These are phyloP conservation scores for Talaromyces sp. DNA, from an alignment of 2,329 filamentous ascomycete genomes.

Conservation along the genomic window DNA sequence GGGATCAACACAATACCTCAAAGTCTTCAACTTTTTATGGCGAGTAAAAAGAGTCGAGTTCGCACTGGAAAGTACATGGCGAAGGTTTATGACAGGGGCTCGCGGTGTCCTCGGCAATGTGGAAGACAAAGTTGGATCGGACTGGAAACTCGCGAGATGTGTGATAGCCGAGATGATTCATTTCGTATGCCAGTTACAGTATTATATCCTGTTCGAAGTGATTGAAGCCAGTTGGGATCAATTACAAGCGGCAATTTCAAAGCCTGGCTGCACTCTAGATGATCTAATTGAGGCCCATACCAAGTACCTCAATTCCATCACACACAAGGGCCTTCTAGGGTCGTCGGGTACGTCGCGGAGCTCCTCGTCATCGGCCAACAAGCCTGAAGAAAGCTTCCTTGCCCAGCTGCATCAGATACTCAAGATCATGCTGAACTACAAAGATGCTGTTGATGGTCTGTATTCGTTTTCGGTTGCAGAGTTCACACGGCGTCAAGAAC, in stretches of 20 bases:
- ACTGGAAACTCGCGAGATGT: conserved; percentile 89
- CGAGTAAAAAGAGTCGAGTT: conserved; percentile 97
- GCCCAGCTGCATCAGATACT: conserved; percentile 88
- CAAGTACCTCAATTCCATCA: conserved; percentile 87
- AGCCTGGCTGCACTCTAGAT: conserved; percentile 86
- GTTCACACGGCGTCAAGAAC: conserved; percentile 86
- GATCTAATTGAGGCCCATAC: conserved; percentile 91
- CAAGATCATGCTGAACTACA: conserved; percentile 89
- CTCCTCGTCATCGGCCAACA: conserved; percentile 45
- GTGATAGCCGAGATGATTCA: conserved; percentile 97
- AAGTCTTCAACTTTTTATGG: conserved; percentile 99
- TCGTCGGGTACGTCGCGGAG: conserved; percentile 39
- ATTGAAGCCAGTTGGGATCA: conserved; percentile 96
- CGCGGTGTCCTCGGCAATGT: conserved; percentile 81
- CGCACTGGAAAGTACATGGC: conserved; percentile 84
- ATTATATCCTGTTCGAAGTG: conserved; percentile 98
- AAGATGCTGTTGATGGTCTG: conserved; percentile 86
- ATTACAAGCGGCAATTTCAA: conserved; percentile 75
- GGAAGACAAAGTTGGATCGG: conserved; percentile 67
- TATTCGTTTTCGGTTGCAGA: conserved; percentile 95
- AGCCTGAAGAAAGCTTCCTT: conserved; percentile 75
- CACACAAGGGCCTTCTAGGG: conserved; percentile 89
- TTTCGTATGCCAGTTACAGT: conserved; percentile 93
- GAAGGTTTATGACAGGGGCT: conserved; percentile 91
- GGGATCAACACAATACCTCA: conserved; percentile 93